Base-by-base conservation (phyloP, 148 eudicot genomes). In the Amaranthus hypochondriacus region DNA sequence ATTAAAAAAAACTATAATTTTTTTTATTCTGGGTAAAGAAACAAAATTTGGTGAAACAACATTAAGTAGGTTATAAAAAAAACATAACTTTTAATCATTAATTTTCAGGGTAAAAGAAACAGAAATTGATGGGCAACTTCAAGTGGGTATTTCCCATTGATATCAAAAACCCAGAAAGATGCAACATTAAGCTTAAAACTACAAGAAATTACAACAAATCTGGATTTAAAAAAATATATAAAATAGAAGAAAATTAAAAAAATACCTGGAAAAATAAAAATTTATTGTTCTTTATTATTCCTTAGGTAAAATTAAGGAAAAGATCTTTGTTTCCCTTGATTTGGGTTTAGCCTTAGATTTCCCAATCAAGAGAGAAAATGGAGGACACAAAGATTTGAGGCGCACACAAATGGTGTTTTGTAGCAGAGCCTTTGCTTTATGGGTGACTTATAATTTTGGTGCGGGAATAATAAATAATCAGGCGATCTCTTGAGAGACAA, bases 391-490 rank as follows among this genome's bases (percentile, higher is more conserved):
- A 75, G 78, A 64, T 75, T 70, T 75, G 68, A 56, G 82, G 82
- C 65, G 71, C 70, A 70, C 61, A 74, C 64, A 74, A 39, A 68
- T 74, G 81, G 75, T 12, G 78, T 54, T 73, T 69, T 79, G 81
- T 8, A 74, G 68, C 56, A 21, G 47, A 55, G 44, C 66, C 71
- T 59, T 71, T 77, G 75, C 49, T 56, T 65, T 77, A 62, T 71
- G 48, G 66, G 58, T 48, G 21, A 48, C 68, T 65, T 12, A 12
- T 10, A 13, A 39, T 69, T 53, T 55, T 11, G 62, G 39, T 9
- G 50, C 50, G 10, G 14, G 4, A 65, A 68, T 5, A 51, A 58
- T 4, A 58, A 58, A 57, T n/a, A n/a, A n/a, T n/a, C n/a, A n/a
- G n/a, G n/a, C n/a, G n/a, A n/a, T n/a, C n/a, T n/a, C n/a, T n/a